Base-by-base conservation (phyloP, 352 stramenopile species). In the Pythium aquatile region DNA sequence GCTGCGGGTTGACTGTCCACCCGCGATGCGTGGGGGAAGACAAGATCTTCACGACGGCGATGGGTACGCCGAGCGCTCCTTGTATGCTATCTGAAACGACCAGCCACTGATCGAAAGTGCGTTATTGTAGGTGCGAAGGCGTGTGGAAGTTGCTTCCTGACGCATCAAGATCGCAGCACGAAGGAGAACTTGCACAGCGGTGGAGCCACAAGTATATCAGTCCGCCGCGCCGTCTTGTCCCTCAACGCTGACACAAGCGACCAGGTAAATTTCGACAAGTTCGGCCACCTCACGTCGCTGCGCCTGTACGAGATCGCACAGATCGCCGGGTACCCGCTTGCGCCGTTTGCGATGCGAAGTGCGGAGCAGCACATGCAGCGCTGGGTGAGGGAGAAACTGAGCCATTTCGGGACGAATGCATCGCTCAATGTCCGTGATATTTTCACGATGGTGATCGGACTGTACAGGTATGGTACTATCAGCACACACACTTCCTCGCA, bases 271-370 rank as follows among this genome's bases (percentile, higher is more conserved):
- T 93, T 93, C 59, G 79, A 91, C 35, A 89, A 89, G 61, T 90
- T 93, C 66, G 85, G 85, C 7, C 82, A 93, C 68, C 74, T 93
- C 40, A 74, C 79, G 9, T 90, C 85, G 4, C 61, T 93, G 42
- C 79, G 85, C 13, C 44, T 93, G 61, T 63, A 73, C 47, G 85
- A 93, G 57, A 91, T 93, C 44, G 82, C 79, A 39, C 77, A 93
- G 72, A 86, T 91, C 51, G 78, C 85, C 46, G 83, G 85, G 2
- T 93, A 93, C 33, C 85, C 85, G 11, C 89, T 93, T 48, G 89
- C 87, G 40, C 85, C 85, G 4, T 93, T 93, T 63, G 82, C 85
- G n/a, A 74, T 78, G 17, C 87, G 87, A 54, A 87, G 85, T 69
- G 78, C 88, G 20, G 85, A 93, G 59, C 78, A 81, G 26, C 86